A percentile compares a stretch with the other conserved stretches of the same genome.
phyloP scores from a whole-genome alignment of 768 basidiomycete species.

The Mycena sanguinolenta region DNA sequence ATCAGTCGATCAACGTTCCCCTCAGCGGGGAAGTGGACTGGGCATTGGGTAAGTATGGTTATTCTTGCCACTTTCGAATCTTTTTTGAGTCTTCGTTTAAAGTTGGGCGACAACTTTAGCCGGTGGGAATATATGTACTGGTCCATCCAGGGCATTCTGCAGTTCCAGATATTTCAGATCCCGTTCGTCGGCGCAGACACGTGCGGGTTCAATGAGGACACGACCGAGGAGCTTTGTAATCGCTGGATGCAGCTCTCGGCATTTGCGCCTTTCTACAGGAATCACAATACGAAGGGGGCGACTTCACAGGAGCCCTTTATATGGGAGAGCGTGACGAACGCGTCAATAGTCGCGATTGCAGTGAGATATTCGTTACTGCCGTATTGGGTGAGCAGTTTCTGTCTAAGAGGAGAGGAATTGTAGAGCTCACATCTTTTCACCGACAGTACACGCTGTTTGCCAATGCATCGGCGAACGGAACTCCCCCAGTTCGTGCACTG shows the following conservation, averaged over 20 bases:
- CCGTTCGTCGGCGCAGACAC: conserved; percentile 91
- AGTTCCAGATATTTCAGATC: conserved; percentile 90
- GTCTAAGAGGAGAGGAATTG: conserved; percentile 18
- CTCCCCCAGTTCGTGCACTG: conserved; percentile 81
- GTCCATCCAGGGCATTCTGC: conserved; percentile 82
- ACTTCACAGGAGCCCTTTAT: conserved; percentile 82
- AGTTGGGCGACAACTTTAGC: conserved; percentile 81
- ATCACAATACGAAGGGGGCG: conserved; percentile 79
- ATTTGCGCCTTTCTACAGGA: conserved; percentile 86
- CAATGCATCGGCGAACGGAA: conserved; percentile 71
- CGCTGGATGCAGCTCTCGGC: conserved; percentile 90
- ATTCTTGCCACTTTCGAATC: conserved; percentile 18
- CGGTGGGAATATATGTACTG: conserved; percentile 80
- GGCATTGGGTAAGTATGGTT: conserved; percentile 64
- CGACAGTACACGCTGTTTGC: conserved; percentile 80
- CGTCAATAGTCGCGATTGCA: conserved; percentile 76
- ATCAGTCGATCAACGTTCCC: conserved; percentile 80
- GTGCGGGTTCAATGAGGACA: conserved; percentile 77
- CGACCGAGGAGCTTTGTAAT: conserved; percentile 84
- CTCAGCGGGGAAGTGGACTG: conserved; percentile 77
- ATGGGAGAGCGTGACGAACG: conserved; percentile 85
- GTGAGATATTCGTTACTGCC: conserved; percentile 80
- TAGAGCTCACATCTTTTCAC: conserved; percentile 22
- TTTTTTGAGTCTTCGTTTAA: conserved; percentile 14
- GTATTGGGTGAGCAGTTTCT: conserved; percentile 72